A percentile compares a stretch with the other conserved stretches of the same genome.
phyloP scores from a whole-genome alignment of 116 monocot species.

The Posidonia oceanica region DNA sequence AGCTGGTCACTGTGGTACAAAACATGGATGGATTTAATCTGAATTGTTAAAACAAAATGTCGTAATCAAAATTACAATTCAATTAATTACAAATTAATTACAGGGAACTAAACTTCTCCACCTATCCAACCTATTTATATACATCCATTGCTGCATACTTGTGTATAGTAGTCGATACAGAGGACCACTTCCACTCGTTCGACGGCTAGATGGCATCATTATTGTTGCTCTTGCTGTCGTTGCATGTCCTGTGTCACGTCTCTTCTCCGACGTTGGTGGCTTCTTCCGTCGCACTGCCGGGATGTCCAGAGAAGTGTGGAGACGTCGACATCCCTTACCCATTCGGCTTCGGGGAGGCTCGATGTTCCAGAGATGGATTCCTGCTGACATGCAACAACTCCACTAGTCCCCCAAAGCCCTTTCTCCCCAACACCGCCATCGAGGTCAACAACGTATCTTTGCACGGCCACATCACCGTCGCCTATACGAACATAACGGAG shows the following conservation, averaged over 20 bases:
- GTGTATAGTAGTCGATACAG: too few species aligned
- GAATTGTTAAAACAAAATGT: too few species aligned
- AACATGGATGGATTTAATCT: too few species aligned
- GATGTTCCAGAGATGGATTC: slow-evolving; percentile 22
- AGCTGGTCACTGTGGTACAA: too few species aligned
- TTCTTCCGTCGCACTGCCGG: not conserved
- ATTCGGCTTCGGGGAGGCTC: slow-evolving; percentile 13
- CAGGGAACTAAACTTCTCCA: too few species aligned
- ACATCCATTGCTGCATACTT: too few species aligned
- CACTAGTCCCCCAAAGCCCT: slow-evolving; percentile 18
- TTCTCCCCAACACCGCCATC: slow-evolving; percentile 13
- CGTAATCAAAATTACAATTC: too few species aligned
- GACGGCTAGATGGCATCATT: not conserved
- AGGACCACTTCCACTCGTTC: too few species aligned
- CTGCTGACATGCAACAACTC: slow-evolving; percentile 26
- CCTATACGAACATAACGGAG: not conserved
- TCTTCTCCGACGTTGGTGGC: not conserved
- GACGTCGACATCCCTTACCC: too few species aligned
- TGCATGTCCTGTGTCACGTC: not conserved
- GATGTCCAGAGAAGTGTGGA: slow-evolving; percentile 28
- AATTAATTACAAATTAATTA: too few species aligned
- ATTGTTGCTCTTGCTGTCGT: not conserved
- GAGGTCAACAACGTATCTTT: slow-evolving; percentile 2
- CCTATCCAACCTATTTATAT: too few species aligned
- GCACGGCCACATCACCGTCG: slow-evolving; percentile 6